Evolutionary conservation across 2,329 filamentous ascomycete species (phyloP).

Genomic region (Botryosphaeria dothidea): DNA sequence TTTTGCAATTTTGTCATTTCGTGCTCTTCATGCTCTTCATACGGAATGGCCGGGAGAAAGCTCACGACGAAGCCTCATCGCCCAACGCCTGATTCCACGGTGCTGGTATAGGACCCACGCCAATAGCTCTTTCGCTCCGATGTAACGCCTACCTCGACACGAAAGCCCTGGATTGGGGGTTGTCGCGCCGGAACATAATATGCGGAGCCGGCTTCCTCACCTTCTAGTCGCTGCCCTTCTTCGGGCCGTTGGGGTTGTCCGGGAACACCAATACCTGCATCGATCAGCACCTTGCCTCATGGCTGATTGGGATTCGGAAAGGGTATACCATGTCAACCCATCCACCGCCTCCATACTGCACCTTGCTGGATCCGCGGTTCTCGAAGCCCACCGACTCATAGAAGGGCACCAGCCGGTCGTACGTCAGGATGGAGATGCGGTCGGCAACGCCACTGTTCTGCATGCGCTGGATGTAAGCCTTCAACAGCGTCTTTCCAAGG

Average conservation of each 20-base stretch:
- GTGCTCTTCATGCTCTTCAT: neutral
- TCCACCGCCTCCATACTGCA: slow-evolving; percentile 72
- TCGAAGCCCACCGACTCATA: slow-evolving; percentile 77
- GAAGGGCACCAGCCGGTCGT: slow-evolving; percentile 71
- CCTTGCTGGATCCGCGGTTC: slow-evolving; percentile 67
- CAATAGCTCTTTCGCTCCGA: neutral
- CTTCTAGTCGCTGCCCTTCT: slow-evolving; percentile 3
- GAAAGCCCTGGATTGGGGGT: neutral
- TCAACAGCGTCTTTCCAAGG: slow-evolving; percentile 72
- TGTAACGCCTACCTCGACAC: neutral
- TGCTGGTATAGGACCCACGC: neutral
- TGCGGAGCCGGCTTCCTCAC: neutral
- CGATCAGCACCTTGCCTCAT: neutral
- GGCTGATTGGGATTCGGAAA: neutral
- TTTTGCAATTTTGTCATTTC: neutral
- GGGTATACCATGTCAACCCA: slow-evolving; percentile 85
- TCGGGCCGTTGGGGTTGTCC: slow-evolving; percentile 8
- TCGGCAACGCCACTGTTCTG: slow-evolving; percentile 69
- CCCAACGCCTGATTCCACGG: neutral
- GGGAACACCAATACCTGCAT: slow-evolving; percentile 6
- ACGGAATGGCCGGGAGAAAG: neutral
- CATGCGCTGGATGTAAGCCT: slow-evolving; percentile 76
- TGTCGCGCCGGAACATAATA: neutral
- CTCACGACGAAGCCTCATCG: neutral
- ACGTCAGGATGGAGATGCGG: slow-evolving; percentile 73